phyloP scores from a whole-genome alignment of 2,329 filamentous ascomycete genomes.

The Purpureocillium lavendulum region DNA sequence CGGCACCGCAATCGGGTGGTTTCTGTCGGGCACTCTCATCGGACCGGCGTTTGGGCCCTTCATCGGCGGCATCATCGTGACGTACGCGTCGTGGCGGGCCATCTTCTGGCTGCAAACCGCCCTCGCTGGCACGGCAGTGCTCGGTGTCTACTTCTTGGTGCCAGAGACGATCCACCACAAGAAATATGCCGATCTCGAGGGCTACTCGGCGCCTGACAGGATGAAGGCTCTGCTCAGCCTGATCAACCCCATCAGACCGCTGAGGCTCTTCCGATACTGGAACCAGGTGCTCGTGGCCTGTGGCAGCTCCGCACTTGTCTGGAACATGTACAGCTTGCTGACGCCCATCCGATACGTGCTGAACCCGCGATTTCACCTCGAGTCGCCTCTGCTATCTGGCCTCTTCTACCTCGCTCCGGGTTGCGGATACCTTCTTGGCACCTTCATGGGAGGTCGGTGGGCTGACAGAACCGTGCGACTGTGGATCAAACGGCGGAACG shows the following conservation, averaged over 20 bases:
- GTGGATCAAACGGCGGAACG: slow-evolving; percentile 51
- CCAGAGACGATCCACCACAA: slow-evolving; percentile 65
- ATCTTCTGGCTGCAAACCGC: slow-evolving; percentile 74
- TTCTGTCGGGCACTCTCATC: slow-evolving; percentile 61
- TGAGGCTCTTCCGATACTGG: slow-evolving; percentile 57
- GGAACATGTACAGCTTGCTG: slow-evolving; percentile 59
- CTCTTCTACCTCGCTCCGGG: slow-evolving; percentile 71
- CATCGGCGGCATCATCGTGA: slow-evolving; percentile 69
- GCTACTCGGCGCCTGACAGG: slow-evolving; percentile 40
- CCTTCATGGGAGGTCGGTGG: slow-evolving; percentile 63
- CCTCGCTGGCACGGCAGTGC: slow-evolving; percentile 49
- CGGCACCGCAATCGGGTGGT: slow-evolving; percentile 67
- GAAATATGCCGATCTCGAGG: slow-evolving; percentile 52
- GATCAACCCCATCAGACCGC: slow-evolving; percentile 57
- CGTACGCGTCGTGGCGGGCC: slow-evolving; percentile 61
- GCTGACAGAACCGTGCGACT: slow-evolving; percentile 58
- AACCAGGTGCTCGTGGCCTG: slow-evolving; percentile 55
- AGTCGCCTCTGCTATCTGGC: slow-evolving; percentile 56
- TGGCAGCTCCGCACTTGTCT: slow-evolving; percentile 56
- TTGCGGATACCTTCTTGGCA: slow-evolving; percentile 59
- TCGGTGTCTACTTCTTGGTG: slow-evolving; percentile 57
- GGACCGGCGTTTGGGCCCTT: slow-evolving; percentile 65
- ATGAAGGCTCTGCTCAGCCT: slow-evolving; percentile 48
- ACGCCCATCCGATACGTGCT: slow-evolving; percentile 66
- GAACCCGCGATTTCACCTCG: slow-evolving; percentile 64